Conservation (phyloP, 768 basidiomycete species). For the Phylloporus arenicola region DNA sequence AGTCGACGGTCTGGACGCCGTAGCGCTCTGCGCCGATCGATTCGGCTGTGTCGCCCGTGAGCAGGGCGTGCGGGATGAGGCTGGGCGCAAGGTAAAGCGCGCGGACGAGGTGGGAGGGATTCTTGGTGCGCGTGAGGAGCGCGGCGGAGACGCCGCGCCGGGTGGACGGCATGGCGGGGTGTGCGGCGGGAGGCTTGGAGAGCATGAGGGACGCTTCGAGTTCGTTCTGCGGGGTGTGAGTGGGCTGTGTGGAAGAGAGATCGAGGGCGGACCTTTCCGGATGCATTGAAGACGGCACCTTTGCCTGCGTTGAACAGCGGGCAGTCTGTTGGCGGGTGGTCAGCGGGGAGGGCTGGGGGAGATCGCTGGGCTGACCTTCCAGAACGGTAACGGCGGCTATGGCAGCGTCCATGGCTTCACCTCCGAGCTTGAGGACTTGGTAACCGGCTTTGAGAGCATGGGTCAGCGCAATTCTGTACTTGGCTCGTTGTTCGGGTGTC, state of each 20-base stretch:
- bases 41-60: slow-evolving; percentile 66
- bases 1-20: slow-evolving; percentile 57
- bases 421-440: slow-evolving; percentile 55
- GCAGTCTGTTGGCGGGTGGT: slow-evolving; percentile 42
- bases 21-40: slow-evolving; percentile 45
- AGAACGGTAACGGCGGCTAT: slow-evolving; percentile 67
- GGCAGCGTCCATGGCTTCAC: slow-evolving; percentile 79
- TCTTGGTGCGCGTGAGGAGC: slow-evolving; percentile 60
- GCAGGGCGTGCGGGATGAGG: slow-evolving; percentile 59
- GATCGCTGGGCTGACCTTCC: slow-evolving; percentile 48
- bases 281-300: slow-evolving; percentile 79
- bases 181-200: slow-evolving; percentile 65
- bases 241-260: background rate
- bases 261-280: slow-evolving; percentile 53
- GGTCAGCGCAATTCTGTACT: slow-evolving; percentile 52
- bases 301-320: slow-evolving; percentile 76
- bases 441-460: slow-evolving; percentile 59
- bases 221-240: slow-evolving; percentile 53
- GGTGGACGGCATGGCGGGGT: slow-evolving; percentile 51
- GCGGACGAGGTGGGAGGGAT: slow-evolving; percentile 68
- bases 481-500: slow-evolving; percentile 54
- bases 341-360: background rate
- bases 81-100: slow-evolving; percentile 65
- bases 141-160: slow-evolving; percentile 63
- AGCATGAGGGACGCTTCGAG: slow-evolving; percentile 79